Evolutionary conservation across 176 grass and related monocot species (phyloP), one percentile per base, ranked within the genome.

Genomic region (Tuctoria greenei): DNA sequence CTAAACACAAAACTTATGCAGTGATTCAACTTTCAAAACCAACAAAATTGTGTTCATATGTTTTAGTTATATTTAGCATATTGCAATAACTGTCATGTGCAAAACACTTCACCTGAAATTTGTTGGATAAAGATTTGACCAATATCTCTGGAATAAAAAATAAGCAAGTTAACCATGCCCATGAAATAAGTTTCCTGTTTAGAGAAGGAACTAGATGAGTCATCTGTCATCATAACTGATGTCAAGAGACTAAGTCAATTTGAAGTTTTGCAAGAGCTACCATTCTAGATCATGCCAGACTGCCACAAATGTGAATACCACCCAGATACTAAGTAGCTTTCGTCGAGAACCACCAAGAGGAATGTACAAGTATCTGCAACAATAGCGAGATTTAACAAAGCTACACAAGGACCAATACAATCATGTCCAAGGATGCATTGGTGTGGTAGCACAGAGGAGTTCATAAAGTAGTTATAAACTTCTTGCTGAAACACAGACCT

Each of bases 101-200:
- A n/a, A 9, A 52, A 51, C 71, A 61, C 5, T 78, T 79, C 82
- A 98, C 95, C 88, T 98, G 77, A 47, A 94, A 79, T 23, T 79
- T 72, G 61, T 84, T 90, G 59, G 82, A 83, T 40, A 84, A 41
- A 61, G 91, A 90, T 77, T 94, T 98, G 55, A 86, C 73, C 76
- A 94, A 50, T 88, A 98, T 94, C 82, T 98, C 91, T 71, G 89
- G 91, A 73, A 90, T 58, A 34, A 94, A 90, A 88, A 92, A 98
- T 84, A 98, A 69, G 83, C 95, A 98, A 69, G 95, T 98, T 76
- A 98, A 84, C 95, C 91, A 98, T 20, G 95, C 95, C 95, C 91
- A 95, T 34, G 86, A 91, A 80, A 98, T 71, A 66, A 98, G 91
- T 76, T 92, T 98, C 95, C 91, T 98, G 81, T 86, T 83, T 31